Conservation (phyloP, 2,329 filamentous ascomycete species). For the Trichoderma breve region DNA sequence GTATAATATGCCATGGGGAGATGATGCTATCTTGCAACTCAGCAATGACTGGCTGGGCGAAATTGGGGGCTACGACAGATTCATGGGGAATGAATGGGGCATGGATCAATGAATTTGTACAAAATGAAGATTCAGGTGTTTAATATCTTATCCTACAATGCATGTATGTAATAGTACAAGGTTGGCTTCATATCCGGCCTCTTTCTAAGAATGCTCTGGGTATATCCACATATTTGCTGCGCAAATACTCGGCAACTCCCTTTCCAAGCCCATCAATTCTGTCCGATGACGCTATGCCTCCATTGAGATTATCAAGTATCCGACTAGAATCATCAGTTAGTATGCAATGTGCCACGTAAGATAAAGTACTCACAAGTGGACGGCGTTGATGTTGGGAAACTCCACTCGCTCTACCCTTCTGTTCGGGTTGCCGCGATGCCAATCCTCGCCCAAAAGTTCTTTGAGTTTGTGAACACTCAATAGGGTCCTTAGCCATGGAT, state of each 20-base stretch:
- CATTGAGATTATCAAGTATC: conserved; percentile 46
- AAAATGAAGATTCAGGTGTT: background rate
- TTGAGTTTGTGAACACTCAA: conserved; percentile 41
- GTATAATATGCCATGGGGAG: conserved; percentile 26
- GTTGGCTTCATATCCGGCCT: conserved; percentile 31
- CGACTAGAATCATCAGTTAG: conserved; percentile 24
- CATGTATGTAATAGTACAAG: background rate
- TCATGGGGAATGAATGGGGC: background rate
- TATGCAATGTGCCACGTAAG: background rate
- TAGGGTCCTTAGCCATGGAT: conserved; percentile 43
- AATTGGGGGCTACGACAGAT: conserved; percentile 17
- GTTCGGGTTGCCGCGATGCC: conserved; percentile 33
- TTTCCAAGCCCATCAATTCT: conserved; percentile 48
- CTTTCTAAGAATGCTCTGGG: conserved; percentile 43
- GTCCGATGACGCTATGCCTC: conserved; percentile 42
- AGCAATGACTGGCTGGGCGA: conserved; percentile 27
- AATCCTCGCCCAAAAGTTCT: conserved; percentile 38
- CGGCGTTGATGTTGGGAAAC: conserved; percentile 36
- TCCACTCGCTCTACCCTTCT: conserved; percentile 44
- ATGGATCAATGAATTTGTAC: background rate
- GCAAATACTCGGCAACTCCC: conserved; percentile 45
- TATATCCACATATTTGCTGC: conserved; percentile 45
- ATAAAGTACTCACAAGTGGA: conserved; percentile 28
- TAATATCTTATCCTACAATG: background rate
- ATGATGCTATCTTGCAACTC: conserved; percentile 27